These are phyloP conservation scores for Brettanomyces bruxellensis DNA, from an alignment of 805 yeast species.

Conservation along the genomic window DNA sequence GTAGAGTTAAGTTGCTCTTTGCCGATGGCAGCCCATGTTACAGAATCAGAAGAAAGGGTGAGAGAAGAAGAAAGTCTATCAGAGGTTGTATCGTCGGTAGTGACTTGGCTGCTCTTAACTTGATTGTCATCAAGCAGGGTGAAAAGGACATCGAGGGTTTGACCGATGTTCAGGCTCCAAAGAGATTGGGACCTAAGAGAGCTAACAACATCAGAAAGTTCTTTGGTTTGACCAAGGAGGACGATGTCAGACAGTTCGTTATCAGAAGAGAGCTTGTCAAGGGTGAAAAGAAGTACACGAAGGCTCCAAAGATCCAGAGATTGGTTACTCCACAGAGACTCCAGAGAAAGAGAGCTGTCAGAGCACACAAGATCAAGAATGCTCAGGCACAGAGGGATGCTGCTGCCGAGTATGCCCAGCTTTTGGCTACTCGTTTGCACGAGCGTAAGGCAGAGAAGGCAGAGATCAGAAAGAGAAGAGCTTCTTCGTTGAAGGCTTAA, in stretches of 20 bases:
- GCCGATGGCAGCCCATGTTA: slow-evolving; percentile 95
- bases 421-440: slow-evolving; percentile 95
- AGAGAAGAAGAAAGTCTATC: slow-evolving; percentile 99
- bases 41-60: slow-evolving; percentile 99
- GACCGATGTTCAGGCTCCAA: slow-evolving; percentile 91
- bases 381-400: slow-evolving; percentile 99
- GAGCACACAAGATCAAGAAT: slow-evolving; percentile 86
- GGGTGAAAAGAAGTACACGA: slow-evolving; percentile 97
- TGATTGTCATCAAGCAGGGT: slow-evolving; percentile 95
- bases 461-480: slow-evolving; percentile 99
- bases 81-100: slow-evolving; percentile 98
- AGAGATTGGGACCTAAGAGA: slow-evolving; percentile 99
- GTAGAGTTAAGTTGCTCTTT: slow-evolving; percentile 95
- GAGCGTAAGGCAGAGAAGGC: slow-evolving; percentile 98
- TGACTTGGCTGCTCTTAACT: slow-evolving; percentile 92
- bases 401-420: slow-evolving; percentile 99
- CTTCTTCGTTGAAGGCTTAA: slow-evolving; percentile 88
- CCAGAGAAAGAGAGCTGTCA: slow-evolving; percentile 98
- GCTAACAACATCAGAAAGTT: slow-evolving; percentile 99
- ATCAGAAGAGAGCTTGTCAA: slow-evolving; percentile 97
- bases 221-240: slow-evolving; percentile 95
- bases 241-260: slow-evolving; percentile 84
- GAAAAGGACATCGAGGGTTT: slow-evolving; percentile 92
- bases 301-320: slow-evolving; percentile 99
- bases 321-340: slow-evolving; percentile 97